Evolutionary conservation across 495 filamentous ascomycete species (phyloP).

Genomic region (Trichocladium uniseriatum): DNA sequence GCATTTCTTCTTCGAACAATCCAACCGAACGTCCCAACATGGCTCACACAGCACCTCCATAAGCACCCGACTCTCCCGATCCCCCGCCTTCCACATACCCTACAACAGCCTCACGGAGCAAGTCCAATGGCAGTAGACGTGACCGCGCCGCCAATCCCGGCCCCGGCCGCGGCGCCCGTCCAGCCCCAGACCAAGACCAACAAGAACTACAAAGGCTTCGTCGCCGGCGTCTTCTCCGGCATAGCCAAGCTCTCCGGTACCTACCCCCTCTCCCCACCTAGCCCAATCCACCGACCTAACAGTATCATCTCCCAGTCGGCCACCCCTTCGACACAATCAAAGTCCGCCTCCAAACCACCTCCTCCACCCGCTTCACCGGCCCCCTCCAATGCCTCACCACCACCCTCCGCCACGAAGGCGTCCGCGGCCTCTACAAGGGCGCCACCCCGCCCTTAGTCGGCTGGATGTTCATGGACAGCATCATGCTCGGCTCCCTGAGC

Average conservation of each 20-base stretch:
- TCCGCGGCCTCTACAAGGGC: slow-evolving; percentile 78
- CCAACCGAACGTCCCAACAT: background rate
- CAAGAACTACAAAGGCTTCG: slow-evolving; percentile 78
- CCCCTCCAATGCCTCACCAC: slow-evolving; percentile 78
- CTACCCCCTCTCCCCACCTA: too few species aligned
- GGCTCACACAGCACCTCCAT: background rate
- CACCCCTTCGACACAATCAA: slow-evolving; percentile 89
- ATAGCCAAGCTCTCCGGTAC: slow-evolving; percentile 81
- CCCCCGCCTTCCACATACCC: too few species aligned
- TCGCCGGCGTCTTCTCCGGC: slow-evolving; percentile 87
- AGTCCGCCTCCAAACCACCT: slow-evolving; percentile 86
- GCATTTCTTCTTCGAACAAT: background rate
- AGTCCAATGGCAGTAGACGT: too few species aligned
- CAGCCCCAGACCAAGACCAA: slow-evolving; percentile 4
- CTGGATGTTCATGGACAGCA: slow-evolving; percentile 97
- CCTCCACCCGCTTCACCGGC: slow-evolving; percentile 65
- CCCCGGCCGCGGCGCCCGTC: slow-evolving; percentile 3
- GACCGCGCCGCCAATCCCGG: slow-evolving; percentile 11
- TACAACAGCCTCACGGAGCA: too few species aligned
- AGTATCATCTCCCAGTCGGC: slow-evolving; percentile 27
- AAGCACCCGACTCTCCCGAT: too few species aligned
- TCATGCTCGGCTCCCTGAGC: slow-evolving; percentile 89
- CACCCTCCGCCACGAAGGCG: slow-evolving; percentile 71
- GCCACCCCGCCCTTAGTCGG: slow-evolving; percentile 84
- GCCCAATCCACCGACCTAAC: background rate